phyloP scores from a whole-genome alignment of 2,329 filamentous ascomycete species.

The Ascochyta lentis region DNA sequence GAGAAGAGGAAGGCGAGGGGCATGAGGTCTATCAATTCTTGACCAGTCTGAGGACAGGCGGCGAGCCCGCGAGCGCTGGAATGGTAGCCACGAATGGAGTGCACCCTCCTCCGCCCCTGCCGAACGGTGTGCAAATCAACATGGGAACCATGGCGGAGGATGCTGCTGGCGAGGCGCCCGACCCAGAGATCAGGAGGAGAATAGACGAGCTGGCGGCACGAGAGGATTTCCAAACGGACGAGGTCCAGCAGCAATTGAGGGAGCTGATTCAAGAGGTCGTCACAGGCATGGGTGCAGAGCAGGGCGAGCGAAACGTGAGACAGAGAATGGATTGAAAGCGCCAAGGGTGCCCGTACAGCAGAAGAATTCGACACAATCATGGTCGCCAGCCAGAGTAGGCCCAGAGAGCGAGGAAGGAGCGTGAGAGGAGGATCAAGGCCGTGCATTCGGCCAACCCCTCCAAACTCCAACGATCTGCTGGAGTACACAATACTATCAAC shows the following conservation, averaged over 20 bases:
- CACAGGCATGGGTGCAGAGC: constrained; percentile 66
- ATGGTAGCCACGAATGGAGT: constrained; percentile 31
- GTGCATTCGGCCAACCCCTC: not conserved
- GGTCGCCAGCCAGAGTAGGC: not conserved
- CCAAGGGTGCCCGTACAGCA: not conserved
- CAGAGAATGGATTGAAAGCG: constrained; percentile 46
- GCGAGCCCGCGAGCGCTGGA: constrained; percentile 34
- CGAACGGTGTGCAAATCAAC: constrained; percentile 78
- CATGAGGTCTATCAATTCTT: constrained; percentile 79
- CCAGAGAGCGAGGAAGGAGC: too few species aligned
- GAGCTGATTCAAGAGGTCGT: constrained; percentile 83
- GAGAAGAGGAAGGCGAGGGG: constrained; percentile 76
- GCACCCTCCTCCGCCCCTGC: constrained; percentile 66
- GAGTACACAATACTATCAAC: not conserved
- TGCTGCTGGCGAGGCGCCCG: constrained; percentile 66
- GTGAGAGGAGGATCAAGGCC: not conserved
- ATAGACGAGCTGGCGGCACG: constrained; percentile 89
- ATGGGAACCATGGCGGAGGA: constrained; percentile 73
- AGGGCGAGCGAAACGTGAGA: constrained; percentile 61
- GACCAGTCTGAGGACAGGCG: constrained; percentile 34
- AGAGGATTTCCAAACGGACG: constrained; percentile 81
- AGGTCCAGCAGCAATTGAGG: constrained; percentile 80
- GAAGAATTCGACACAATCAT: not conserved
- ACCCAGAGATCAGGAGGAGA: constrained; percentile 81
- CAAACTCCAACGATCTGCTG: not conserved